Evolutionary conservation across 345 rosid species (phyloP), one percentile per base, ranked within the genome.

Genomic region (Turnera subulata): DNA sequence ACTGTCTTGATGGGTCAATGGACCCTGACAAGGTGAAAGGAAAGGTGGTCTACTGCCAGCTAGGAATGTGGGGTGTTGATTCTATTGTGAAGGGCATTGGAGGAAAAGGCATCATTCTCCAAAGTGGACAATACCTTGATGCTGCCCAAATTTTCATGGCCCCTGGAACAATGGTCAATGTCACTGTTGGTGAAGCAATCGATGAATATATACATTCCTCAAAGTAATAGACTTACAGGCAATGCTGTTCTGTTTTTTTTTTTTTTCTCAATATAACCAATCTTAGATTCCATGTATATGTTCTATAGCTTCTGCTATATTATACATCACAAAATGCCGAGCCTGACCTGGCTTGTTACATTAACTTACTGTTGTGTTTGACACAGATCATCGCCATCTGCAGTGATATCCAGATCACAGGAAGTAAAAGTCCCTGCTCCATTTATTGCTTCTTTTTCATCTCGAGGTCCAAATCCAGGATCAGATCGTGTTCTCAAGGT

Each of bases 391-490:
- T n/a, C 86, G 38, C 80, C 98, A 10, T 63, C 86, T 14, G 98
- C 90, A 23, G 80, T 80, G 58, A 76, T 91, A 69, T 24, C 80
- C 73, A 73, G 56, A 61, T 72, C 90, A 9, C 54, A 79, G 39
- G 81, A 86, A 83, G 70, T 78, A 4, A 66, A 53, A 38, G 37
- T 76, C 53, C 78, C 76, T 2, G 98, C 98, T 59, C 96, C 98
- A 0, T 81, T 84, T 58, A 35, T 74, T 58, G 96, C 91, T 60
- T 88, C 96, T 0, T 91, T 91, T 73, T 91, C 98, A 61, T 88
- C 96, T 38, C 72, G 98, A 46, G 98, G 95, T 53, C 98, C 98
- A 26, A 91, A 81, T 67, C 87, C 95, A 19, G 87, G 83, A 53
- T 81, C 95, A 37, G 59, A 21, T 37, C 82, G 67, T 50, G 58